Conservation (phyloP, 495 filamentous ascomycete genomes). For the Tuber umbilicatum region DNA sequence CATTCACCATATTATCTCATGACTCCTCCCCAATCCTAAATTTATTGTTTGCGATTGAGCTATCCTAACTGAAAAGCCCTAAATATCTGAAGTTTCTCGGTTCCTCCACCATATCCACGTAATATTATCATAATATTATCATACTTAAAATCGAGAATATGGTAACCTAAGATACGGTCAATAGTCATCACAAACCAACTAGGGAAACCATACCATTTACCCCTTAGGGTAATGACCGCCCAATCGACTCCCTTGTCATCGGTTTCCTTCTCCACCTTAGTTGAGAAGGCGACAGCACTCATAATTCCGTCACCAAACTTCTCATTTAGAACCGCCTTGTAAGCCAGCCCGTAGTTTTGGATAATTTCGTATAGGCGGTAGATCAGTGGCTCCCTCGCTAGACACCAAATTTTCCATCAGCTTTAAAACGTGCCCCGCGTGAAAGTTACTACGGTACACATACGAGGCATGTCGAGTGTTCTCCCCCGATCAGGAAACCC, state of each 20-base stretch:
- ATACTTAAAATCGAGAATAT: constrained; percentile 33
- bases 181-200: background rate
- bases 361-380: constrained; percentile 95
- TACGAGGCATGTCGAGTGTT: constrained; percentile 79
- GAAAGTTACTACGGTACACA: background rate
- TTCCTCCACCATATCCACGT: background rate
- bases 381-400: constrained; percentile 76
- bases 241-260: constrained; percentile 73
- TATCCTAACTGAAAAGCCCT: background rate
- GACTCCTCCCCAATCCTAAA: background rate
- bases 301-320: constrained; percentile 99
- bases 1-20: background rate
- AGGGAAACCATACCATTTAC: constrained; percentile 71
- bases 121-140: no score
- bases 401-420: constrained; percentile 6
- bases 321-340: constrained; percentile 94
- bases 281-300: constrained; percentile 90
- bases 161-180: constrained; percentile 25
- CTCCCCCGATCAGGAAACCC: constrained; percentile 77
- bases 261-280: constrained; percentile 92
- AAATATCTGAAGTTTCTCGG: background rate
- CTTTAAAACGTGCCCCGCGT: background rate
- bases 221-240: constrained; percentile 84
- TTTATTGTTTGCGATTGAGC: background rate
- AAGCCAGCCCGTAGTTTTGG: constrained; percentile 96